Evolutionary conservation across 768 basidiomycete species (phyloP).

Genomic region (Pluteus cervinus): DNA sequence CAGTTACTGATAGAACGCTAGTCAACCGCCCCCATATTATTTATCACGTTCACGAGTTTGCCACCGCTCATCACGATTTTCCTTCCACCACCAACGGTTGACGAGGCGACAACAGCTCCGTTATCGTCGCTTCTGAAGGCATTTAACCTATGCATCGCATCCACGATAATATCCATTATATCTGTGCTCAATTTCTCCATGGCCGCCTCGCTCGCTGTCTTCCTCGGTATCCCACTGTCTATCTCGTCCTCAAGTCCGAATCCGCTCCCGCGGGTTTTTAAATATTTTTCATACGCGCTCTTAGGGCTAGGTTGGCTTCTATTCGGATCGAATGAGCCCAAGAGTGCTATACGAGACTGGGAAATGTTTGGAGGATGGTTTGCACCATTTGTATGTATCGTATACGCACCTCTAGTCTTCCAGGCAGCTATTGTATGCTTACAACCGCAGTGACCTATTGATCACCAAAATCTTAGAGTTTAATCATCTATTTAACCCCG

Average conservation of each 20-base stretch:
- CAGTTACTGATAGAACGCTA: neutral
- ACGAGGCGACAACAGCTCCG: constrained; percentile 30
- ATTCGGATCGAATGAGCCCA: constrained; percentile 35
- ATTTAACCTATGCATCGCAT: constrained; percentile 76
- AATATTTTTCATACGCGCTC: constrained; percentile 33
- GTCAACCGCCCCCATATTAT: constrained; percentile 7
- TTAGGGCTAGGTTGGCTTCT: constrained; percentile 60
- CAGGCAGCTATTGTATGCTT: constrained; percentile 62
- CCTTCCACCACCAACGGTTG: constrained; percentile 15
- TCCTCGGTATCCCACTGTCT: constrained; percentile 63
- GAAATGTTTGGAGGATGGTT: constrained; percentile 78
- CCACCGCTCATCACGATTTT: constrained; percentile 20
- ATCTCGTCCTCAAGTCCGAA: constrained; percentile 26
- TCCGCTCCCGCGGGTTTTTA: constrained; percentile 16
- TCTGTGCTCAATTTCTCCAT: constrained; percentile 93
- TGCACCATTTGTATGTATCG: constrained; percentile 73
- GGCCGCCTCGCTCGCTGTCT: constrained; percentile 61
- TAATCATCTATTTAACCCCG: too few relatives aligned
- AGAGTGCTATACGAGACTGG: constrained; percentile 67
- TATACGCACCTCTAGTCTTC: constrained; percentile 68
- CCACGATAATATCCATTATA: constrained; percentile 77
- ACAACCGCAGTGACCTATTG: constrained; percentile 27
- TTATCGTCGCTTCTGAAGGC: constrained; percentile 54
- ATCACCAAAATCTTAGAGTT: too few relatives aligned
- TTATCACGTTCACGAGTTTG: constrained; percentile 22